Base-by-base conservation (phyloP, 1,284 basidiomycete species). In the Ustilago trichophora region DNA sequence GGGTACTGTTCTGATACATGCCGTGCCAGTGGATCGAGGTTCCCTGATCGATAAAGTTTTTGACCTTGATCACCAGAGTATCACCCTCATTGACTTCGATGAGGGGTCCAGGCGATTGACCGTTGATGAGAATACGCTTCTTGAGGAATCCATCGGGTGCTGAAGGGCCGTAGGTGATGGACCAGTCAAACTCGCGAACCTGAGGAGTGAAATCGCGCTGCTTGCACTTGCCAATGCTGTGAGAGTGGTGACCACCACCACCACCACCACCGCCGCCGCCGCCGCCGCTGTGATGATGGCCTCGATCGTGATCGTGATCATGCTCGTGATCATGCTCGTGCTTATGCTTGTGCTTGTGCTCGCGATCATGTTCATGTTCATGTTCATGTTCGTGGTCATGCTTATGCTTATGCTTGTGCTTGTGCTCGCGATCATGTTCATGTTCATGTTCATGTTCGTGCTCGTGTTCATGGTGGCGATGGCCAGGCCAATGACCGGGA, bases 1-100 rank as follows among this genome's bases (percentile, higher is more conserved):
- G 69, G 1, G 64, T 73, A 34, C 59, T 72, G 47, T 76, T 75
- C 43, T 79, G 77, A 18, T 51, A 74, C 49, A 76, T 62, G 25
- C 80, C 80, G 43, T 81, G 80, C 77, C 77, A 81, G 52, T 81
- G 80, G 32, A 78, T 70, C 3, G 68, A 54, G 12, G 71, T 66
- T 29, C 60, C 54, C 19, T 67, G 50, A 21, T 60, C 57, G 19
- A 80, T 42, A 12, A 54, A 34, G 38, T 81, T 81, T 18, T 44
- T 49, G 16, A 81, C 62, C n/a, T 57, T 54, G 34, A 81, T 59
- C 24, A 73, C 46, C 22, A 80, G 48, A 11, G 62, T 74, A 45
- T 81, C 80, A 15, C 77, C 77, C 31, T 72, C 68, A 31, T 72
- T 78, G 22, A 52, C 76, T 36, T 79, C 70, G 41, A 79, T 72